A percentile compares a stretch with the other conserved stretches of the same genome.
Evolutionary conservation across 805 yeast genomes (phyloP).

Genomic region (Maudiozyma barnettii): DNA sequence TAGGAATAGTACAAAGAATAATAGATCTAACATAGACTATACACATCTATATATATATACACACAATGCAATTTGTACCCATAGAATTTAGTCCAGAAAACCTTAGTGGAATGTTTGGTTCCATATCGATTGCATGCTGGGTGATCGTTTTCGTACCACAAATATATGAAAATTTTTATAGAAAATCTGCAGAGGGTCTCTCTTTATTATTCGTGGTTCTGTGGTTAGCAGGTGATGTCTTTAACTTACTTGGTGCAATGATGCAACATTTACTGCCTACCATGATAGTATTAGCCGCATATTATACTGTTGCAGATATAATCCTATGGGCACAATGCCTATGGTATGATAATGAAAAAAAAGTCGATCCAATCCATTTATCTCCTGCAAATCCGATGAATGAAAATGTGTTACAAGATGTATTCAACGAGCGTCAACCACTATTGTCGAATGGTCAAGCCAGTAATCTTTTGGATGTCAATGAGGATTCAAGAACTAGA

Average conservation of each 20-base stretch:
- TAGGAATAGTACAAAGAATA: no score
- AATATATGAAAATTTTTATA: conserved; percentile 77
- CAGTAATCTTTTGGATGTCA: conserved; percentile 4
- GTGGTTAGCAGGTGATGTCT: conserved; percentile 91
- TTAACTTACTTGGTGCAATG: conserved; percentile 85
- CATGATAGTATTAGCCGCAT: conserved; percentile 84
- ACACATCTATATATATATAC: no score
- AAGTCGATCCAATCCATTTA: conserved; percentile 65
- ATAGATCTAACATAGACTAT: no score
- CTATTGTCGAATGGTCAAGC: conserved; percentile 7
- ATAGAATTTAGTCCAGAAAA: conserved; percentile 58
- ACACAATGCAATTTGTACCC: conserved; percentile 31
- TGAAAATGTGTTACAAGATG: conserved; percentile 52
- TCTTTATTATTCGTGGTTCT: conserved; percentile 76
- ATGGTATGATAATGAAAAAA: conserved; percentile 51
- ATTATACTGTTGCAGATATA: conserved; percentile 86
- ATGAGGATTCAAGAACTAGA: conserved; percentile 5
- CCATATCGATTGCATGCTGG: conserved; percentile 96
- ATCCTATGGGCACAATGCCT: conserved; percentile 77
- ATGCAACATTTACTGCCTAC: conserved; percentile 89
- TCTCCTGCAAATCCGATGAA: conserved; percentile 83
- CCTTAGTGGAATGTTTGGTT: conserved; percentile 60
- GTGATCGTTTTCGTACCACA: conserved; percentile 96
- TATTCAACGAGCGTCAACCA: conserved; percentile 29
- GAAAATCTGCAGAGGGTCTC: conserved; percentile 84